Percentiles rank a stretch among this genome's conserved stretches.
Evolutionary conservation across 148 eudicot species (phyloP).

Genomic region (Cornus kousa): DNA sequence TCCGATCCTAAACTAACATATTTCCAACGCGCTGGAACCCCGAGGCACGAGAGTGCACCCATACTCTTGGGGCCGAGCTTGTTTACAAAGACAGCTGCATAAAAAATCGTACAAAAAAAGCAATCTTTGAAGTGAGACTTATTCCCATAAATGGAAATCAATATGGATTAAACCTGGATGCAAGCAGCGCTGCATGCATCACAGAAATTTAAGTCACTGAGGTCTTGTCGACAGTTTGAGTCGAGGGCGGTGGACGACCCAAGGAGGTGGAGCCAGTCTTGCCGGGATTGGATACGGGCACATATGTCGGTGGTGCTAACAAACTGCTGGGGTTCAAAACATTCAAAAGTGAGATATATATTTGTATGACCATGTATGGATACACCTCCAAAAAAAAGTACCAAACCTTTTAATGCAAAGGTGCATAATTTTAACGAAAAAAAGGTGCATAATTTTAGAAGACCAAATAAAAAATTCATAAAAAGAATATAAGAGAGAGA

Average conservation of each 20-base stretch:
- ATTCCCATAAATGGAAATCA: neutral
- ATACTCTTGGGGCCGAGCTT: slow-evolving; percentile 14
- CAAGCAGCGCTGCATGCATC: neutral
- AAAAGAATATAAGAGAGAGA: too few species aligned
- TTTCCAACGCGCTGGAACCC: too few species aligned
- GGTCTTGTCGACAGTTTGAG: neutral
- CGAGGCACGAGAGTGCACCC: slow-evolving; percentile 8
- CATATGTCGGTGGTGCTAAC: neutral
- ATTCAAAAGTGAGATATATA: neutral
- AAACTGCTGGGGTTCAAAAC: neutral
- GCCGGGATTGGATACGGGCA: neutral
- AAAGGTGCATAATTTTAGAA: too few species aligned
- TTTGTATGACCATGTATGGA: too few species aligned
- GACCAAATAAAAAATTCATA: too few species aligned
- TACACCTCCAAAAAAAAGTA: too few species aligned
- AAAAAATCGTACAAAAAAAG: neutral
- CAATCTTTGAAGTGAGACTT: neutral
- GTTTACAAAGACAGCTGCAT: slow-evolving; percentile 21
- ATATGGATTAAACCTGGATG: neutral
- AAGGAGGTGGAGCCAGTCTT: neutral
- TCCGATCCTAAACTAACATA: too few species aligned
- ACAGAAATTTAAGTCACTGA: neutral
- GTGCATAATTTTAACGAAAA: too few species aligned
- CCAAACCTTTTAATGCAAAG: too few species aligned
- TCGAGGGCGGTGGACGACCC: neutral